Evolutionary conservation across 306 rosid species (phyloP), one percentile per base, ranked within the genome.

Genomic region (Trifolium subterraneum): DNA sequence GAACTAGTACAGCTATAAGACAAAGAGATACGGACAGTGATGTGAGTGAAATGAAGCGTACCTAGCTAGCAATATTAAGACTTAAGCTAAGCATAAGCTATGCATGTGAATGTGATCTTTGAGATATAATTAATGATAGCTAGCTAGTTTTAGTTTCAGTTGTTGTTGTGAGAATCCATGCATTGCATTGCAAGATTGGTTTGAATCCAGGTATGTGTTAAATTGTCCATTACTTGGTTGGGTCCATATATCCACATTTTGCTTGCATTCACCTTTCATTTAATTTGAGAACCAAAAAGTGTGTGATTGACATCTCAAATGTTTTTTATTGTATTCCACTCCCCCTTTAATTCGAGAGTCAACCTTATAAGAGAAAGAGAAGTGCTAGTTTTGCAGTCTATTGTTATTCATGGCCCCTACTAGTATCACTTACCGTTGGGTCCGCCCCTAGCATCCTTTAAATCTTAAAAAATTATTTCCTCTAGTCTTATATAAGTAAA

Each of bases 141-240:
- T 84, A 61, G 64, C 45, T n/a, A n/a, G n/a, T n/a, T n/a, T n/a
- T 84, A 66, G 80, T 82, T 78, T 83, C 74, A 18, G 59, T 12
- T 18, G 76, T 4, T n/a, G 67, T 6, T 6, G 2, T 6, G 73
- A 63, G 63, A 19, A 64, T 58, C 88, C 76, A 83, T 72, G 77
- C 74, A 79, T 51, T 62, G 65, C 19, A 73, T 71, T 54, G 73
- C 20, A 65, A 77, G 68, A 70, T 33, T 73, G 77, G 67, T 47
- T 70, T 56, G 39, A 73, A 63, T 39, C 73, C 64, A 48, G 74
- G 44, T 56, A 22, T 56, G 29, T 36, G 56, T 81, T 64, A 55
- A 27, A 64, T 31, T 79, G 73, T 78, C 78, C 52, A 75, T 75
- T 74, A 75, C 77, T 72, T 69, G 56, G 41, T 67, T 73, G 68